Conservation (phyloP, 176 grass and related monocot genomes). For the maize (Zea mays) region DNA sequence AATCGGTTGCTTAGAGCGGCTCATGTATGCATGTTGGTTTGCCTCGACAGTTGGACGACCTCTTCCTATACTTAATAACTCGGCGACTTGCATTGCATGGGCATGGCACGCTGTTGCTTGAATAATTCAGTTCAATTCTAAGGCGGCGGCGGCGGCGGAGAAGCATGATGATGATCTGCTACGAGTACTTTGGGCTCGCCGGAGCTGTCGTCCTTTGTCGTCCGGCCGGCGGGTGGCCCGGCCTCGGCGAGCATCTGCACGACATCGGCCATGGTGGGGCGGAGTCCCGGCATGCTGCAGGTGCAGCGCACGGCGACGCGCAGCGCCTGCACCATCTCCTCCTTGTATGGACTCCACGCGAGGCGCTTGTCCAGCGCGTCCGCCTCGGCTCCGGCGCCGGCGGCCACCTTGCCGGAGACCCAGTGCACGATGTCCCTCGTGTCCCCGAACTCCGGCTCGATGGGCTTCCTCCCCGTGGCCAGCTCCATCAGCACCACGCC, state of each 20-base stretch:
- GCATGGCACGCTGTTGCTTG: too few relatives aligned
- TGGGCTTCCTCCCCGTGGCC: conserved; percentile 82
- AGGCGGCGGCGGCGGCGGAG: background rate
- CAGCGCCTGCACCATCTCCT: conserved; percentile 79
- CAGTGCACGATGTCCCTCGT: conserved; percentile 84
- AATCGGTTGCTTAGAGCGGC: too few relatives aligned
- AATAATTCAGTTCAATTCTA: background rate
- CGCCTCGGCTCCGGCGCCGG: conserved; percentile 39
- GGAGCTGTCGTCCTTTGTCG: conserved; percentile 34
- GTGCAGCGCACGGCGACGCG: conserved; percentile 79
- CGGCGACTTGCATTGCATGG: too few relatives aligned
- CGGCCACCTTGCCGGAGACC: conserved; percentile 67
- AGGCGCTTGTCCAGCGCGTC: conserved; percentile 69
- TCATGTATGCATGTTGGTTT: too few relatives aligned
- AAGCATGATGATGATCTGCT: background rate
- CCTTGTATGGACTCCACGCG: conserved; percentile 69
- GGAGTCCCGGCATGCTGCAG: conserved; percentile 59
- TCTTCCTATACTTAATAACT: too few relatives aligned
- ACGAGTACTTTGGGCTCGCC: background rate
- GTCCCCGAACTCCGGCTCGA: conserved; percentile 90
- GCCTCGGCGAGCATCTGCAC: conserved; percentile 81
- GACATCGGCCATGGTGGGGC: conserved; percentile 94
- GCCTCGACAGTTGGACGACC: too few relatives aligned
- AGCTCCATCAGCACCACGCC: conserved; percentile 89
- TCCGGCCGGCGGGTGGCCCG: conserved; percentile 32